phyloP scores from a whole-genome alignment of 148 eudicot genomes.

The Rheum nobile region DNA sequence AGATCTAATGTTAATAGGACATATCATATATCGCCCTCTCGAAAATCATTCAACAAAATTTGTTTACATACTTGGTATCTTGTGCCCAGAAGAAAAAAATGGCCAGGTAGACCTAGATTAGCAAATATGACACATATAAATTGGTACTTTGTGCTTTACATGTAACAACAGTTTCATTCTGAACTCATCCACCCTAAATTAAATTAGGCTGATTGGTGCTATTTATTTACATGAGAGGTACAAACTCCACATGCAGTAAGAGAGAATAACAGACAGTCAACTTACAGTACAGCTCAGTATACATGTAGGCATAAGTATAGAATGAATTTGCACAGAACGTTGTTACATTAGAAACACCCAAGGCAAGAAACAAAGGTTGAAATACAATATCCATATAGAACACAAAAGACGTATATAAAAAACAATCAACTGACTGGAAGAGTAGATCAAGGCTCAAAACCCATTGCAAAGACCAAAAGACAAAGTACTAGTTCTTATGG shows the following conservation, averaged over 20 bases:
- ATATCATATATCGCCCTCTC: not conserved
- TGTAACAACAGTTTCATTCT: not conserved
- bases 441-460: not conserved
- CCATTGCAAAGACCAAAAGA: not conserved
- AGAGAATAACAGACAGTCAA: not conserved
- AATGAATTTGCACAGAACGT: not conserved
- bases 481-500: not conserved
- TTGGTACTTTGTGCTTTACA: not conserved
- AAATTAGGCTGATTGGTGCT: not conserved
- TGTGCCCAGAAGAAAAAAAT: not conserved
- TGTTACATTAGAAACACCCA: not conserved
- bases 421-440: not conserved
- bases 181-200: not conserved
- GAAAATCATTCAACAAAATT: not conserved
- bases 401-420: not conserved
- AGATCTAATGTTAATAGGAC: not conserved
- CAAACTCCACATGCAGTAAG: not conserved
- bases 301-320: not conserved
- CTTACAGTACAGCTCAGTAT: not conserved
- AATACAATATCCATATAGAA: not conserved
- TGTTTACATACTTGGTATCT: not conserved
- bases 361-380: not conserved
- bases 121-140: not conserved
- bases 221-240: not conserved
- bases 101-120: not conserved